Conservation (phyloP, 2,329 filamentous ascomycete species). For the Fusarium austroafricanum region DNA sequence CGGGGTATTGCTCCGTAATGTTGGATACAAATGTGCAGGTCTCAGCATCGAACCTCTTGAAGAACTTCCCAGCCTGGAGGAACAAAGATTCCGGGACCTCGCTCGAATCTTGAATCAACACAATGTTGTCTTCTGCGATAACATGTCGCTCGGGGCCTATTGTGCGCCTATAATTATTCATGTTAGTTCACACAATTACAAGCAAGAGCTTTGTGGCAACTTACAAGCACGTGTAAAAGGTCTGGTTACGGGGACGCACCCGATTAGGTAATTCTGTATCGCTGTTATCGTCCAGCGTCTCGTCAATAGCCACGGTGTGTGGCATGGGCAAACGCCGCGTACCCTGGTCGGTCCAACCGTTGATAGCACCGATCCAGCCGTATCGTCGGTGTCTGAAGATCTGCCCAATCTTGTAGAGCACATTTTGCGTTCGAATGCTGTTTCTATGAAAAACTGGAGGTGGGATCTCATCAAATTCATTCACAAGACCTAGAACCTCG, state of each 20-base stretch:
- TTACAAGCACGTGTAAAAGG: slow-evolving; percentile 85
- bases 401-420: slow-evolving; percentile 77
- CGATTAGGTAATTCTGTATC: slow-evolving; percentile 46
- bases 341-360: slow-evolving; percentile 79
- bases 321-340: slow-evolving; percentile 45
- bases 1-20: slow-evolving; percentile 81
- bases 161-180: slow-evolving; percentile 44
- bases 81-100: slow-evolving; percentile 69
- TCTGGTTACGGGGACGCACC: slow-evolving; percentile 55
- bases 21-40: slow-evolving; percentile 84
- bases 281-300: slow-evolving; percentile 44
- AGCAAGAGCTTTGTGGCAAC: slow-evolving; percentile 51
- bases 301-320: slow-evolving; percentile 44
- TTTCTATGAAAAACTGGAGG: slow-evolving; percentile 52
- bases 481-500: slow-evolving; percentile 51
- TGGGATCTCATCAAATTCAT: slow-evolving; percentile 57
- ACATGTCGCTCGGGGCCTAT: slow-evolving; percentile 51
- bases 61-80: slow-evolving; percentile 82
- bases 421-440: slow-evolving; percentile 37
- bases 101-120: slow-evolving; percentile 63
- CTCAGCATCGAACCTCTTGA: slow-evolving; percentile 82
- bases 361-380: slow-evolving; percentile 82
- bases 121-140: slow-evolving; percentile 79
- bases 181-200: slow-evolving; percentile 12
- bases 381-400: slow-evolving; percentile 87